Evolutionary conservation across 257 asterid species (phyloP).

Genomic region (Prunella vulgaris): DNA sequence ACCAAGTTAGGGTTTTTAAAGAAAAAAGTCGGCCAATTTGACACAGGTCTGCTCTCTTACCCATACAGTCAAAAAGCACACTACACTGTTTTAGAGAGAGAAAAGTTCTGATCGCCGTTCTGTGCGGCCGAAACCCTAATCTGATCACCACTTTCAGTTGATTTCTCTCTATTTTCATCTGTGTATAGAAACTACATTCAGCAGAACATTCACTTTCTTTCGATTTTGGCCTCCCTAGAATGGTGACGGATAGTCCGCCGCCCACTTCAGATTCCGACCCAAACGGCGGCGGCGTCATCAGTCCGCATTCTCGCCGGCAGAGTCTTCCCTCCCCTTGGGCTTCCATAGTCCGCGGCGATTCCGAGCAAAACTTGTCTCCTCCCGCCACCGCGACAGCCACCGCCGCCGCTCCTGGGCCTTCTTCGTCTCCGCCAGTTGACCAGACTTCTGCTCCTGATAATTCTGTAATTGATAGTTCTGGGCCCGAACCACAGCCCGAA

Average conservation of each 20-base stretch:
- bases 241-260: constrained; percentile 31
- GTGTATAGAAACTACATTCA: background rate
- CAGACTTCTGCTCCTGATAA: constrained; percentile 27
- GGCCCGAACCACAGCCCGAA: constrained; percentile 36
- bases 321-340: constrained; percentile 53
- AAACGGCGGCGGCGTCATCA: constrained; percentile 21
- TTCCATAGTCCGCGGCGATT: constrained; percentile 57
- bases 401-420: constrained; percentile 16
- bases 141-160: background rate
- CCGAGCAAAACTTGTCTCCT: constrained; percentile 30
- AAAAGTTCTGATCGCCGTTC: constrained; percentile 23
- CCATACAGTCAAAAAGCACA: background rate
- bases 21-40: background rate
- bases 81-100: constrained; percentile 17
- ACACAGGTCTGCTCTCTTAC: background rate
- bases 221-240: background rate
- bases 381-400: constrained; percentile 20
- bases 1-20: background rate
- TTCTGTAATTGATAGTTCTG: constrained; percentile 27
- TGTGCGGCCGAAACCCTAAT: constrained; percentile 42
- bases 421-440: constrained; percentile 38
- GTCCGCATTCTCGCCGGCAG: constrained; percentile 37
- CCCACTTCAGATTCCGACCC: constrained; percentile 20
- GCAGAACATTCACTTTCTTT: background rate
- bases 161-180: background rate